Evolutionary conservation across 257 asterid genomes (phyloP).

Genomic region (Solanum pennellii): DNA sequence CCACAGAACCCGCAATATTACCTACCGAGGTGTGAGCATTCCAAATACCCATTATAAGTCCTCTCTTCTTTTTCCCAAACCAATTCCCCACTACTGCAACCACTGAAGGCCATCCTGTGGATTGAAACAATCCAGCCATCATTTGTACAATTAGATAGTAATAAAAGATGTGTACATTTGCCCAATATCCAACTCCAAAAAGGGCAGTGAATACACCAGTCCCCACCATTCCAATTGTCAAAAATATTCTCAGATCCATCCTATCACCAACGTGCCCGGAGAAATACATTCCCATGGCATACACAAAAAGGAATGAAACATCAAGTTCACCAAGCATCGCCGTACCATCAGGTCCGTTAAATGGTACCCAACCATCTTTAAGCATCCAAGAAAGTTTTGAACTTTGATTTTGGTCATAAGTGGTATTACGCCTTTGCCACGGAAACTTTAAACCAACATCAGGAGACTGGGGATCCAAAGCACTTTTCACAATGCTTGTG

Average conservation of each 20-base stretch:
- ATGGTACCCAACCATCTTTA: slow-evolving; percentile 87
- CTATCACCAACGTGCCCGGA: slow-evolving; percentile 92
- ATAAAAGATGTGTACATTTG: slow-evolving; percentile 52
- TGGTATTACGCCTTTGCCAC: slow-evolving; percentile 32
- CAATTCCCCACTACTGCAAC: slow-evolving; percentile 95
- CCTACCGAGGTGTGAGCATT: slow-evolving; percentile 96
- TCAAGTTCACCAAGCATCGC: slow-evolving; percentile 86
- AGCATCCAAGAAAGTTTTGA: slow-evolving; percentile 16
- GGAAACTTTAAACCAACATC: slow-evolving; percentile 17
- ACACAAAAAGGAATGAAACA: slow-evolving; percentile 80
- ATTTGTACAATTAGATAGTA: slow-evolving; percentile 73
- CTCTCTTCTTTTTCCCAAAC: slow-evolving; percentile 93
- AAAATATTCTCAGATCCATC: slow-evolving; percentile 69
- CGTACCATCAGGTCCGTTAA: slow-evolving; percentile 65
- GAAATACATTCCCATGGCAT: slow-evolving; percentile 82
- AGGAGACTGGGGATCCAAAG: slow-evolving; percentile 84
- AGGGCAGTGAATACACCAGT: slow-evolving; percentile 90
- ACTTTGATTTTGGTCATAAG: slow-evolving; percentile 21
- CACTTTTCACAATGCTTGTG: slow-evolving; percentile 82
- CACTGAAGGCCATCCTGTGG: slow-evolving; percentile 99
- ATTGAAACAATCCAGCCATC: slow-evolving; percentile 91
- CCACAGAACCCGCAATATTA: slow-evolving; percentile 70
- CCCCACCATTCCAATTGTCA: slow-evolving; percentile 87
- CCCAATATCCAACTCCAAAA: slow-evolving; percentile 89
- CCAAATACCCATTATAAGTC: slow-evolving; percentile 99